Percentiles rank a stretch among this genome's conserved stretches.
Evolutionary conservation across 2,329 filamentous ascomycete species (phyloP).

Genomic region (Beauveria medogensis): DNA sequence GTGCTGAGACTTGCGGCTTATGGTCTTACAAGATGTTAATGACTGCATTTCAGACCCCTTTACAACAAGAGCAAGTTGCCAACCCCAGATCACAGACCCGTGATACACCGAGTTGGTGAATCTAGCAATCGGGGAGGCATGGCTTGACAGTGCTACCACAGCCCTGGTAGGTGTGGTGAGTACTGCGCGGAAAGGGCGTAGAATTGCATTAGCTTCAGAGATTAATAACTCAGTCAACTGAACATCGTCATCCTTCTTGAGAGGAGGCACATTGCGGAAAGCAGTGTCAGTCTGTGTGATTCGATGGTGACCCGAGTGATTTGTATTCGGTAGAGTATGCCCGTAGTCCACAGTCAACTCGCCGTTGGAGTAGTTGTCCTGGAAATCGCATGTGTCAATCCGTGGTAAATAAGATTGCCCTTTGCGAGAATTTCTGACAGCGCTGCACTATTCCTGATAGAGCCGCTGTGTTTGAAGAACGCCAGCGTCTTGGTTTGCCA

Average conservation of each 20-base stretch:
- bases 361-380: slow-evolving; percentile 29
- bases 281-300: slow-evolving; percentile 58
- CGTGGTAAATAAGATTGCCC: slow-evolving; percentile 31
- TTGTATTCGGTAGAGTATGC: slow-evolving; percentile 45
- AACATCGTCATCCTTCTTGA: slow-evolving; percentile 41
- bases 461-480: slow-evolving; percentile 45
- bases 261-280: slow-evolving; percentile 53
- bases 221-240: slow-evolving; percentile 51
- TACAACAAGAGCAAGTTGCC: slow-evolving; percentile 58
- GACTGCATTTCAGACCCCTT: slow-evolving; percentile 51
- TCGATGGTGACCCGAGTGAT: slow-evolving; percentile 37
- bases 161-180: slow-evolving; percentile 48
- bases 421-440: slow-evolving; percentile 39
- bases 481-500: slow-evolving; percentile 54
- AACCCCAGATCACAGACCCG: slow-evolving; percentile 57
- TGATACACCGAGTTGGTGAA: slow-evolving; percentile 52
- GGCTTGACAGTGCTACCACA: slow-evolving; percentile 46
- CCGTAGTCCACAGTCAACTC: slow-evolving; percentile 42
- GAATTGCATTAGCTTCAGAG: slow-evolving; percentile 48
- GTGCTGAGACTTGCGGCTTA: not conserved
- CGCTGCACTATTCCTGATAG: slow-evolving; percentile 32
- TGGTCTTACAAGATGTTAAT: slow-evolving; percentile 33
- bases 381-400: slow-evolving; percentile 33
- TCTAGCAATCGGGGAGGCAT: slow-evolving; percentile 37
- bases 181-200: slow-evolving; percentile 50